These are phyloP conservation scores for Paecilomyces dactylethromorphus DNA, from an alignment of 2,329 filamentous ascomycete species.

Conservation along the genomic window DNA sequence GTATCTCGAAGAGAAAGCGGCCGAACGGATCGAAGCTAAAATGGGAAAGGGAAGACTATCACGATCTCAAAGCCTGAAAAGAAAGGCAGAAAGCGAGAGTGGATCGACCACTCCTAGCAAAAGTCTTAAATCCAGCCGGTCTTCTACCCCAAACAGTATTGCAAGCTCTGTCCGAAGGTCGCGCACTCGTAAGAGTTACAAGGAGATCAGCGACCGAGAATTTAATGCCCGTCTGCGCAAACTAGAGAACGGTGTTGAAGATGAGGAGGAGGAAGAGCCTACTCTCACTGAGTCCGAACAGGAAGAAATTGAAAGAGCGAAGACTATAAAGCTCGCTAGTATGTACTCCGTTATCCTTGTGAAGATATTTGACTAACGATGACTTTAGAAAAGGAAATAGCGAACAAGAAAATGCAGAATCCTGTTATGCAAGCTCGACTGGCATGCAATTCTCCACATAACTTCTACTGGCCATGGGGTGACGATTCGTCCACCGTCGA, in stretches of 20 bases:
- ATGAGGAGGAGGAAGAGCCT: constrained; percentile 44
- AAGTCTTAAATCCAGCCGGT: constrained; percentile 66
- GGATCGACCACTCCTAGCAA: constrained; percentile 53
- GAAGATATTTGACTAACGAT: constrained; percentile 21
- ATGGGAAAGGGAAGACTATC: constrained; percentile 18
- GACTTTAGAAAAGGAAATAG: constrained; percentile 67
- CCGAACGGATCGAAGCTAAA: constrained; percentile 40
- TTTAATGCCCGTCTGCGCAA: constrained; percentile 65
- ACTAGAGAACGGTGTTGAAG: constrained; percentile 49
- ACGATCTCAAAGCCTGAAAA: constrained; percentile 48
- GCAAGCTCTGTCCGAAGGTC: constrained; percentile 46
- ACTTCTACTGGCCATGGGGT: constrained; percentile 91
- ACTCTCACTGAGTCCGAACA: constrained; percentile 40
- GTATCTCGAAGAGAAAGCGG: constrained; percentile 46
- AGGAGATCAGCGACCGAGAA: constrained; percentile 71
- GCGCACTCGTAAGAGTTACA: constrained; percentile 51
- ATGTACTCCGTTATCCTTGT: constrained; percentile 26
- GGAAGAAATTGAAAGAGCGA: constrained; percentile 59
- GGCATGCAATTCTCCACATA: constrained; percentile 89
- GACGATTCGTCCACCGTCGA: constrained; percentile 58
- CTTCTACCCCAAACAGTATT: constrained; percentile 62
- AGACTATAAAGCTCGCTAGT: constrained; percentile 71
- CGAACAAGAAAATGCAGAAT: constrained; percentile 86
- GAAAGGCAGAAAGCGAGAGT: constrained; percentile 44
- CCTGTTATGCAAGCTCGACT: constrained; percentile 85